Conservation (phyloP, 2,329 filamentous ascomycete species). For the Claviceps purpurea region DNA sequence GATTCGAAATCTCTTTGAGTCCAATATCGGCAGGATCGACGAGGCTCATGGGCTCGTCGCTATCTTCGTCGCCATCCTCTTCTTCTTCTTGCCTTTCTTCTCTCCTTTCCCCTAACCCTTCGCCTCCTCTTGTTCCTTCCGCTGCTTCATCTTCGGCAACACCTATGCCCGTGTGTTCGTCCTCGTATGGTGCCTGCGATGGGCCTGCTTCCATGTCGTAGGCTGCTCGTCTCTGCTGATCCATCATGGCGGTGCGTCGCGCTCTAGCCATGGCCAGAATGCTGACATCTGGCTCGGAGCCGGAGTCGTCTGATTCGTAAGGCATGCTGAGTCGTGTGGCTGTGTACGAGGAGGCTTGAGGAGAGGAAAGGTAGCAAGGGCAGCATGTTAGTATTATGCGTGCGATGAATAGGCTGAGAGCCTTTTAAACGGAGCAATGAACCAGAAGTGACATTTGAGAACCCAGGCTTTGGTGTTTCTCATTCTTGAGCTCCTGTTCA, state of each 20-base stretch:
- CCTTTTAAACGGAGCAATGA: background rate
- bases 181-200: slow-evolving; percentile 19
- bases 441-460: background rate
- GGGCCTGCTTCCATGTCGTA: slow-evolving; percentile 16
- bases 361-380: slow-evolving; percentile 5
- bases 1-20: slow-evolving; percentile 72
- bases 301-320: slow-evolving; percentile 21
- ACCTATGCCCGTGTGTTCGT: slow-evolving; percentile 17
- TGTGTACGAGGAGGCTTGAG: slow-evolving; percentile 16
- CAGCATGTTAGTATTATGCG: background rate
- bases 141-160: slow-evolving; percentile 15
- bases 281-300: slow-evolving; percentile 24
- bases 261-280: slow-evolving; percentile 21
- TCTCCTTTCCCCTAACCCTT: slow-evolving; percentile 22
- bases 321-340: slow-evolving; percentile 24
- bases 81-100: slow-evolving; percentile 13
- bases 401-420: background rate
- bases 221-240: slow-evolving; percentile 13
- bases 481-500: background rate
- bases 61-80: slow-evolving; percentile 22
- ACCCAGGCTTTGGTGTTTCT: background rate
- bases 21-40: slow-evolving; percentile 39
- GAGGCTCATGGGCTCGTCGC: slow-evolving; percentile 28
- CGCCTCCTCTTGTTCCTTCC: slow-evolving; percentile 15
- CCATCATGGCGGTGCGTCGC: slow-evolving; percentile 11